A percentile compares a stretch with the other conserved stretches of the same genome.
Conservation (phyloP, 1,139 yeast genomes). For the Saccharomyces hybrid region DNA sequence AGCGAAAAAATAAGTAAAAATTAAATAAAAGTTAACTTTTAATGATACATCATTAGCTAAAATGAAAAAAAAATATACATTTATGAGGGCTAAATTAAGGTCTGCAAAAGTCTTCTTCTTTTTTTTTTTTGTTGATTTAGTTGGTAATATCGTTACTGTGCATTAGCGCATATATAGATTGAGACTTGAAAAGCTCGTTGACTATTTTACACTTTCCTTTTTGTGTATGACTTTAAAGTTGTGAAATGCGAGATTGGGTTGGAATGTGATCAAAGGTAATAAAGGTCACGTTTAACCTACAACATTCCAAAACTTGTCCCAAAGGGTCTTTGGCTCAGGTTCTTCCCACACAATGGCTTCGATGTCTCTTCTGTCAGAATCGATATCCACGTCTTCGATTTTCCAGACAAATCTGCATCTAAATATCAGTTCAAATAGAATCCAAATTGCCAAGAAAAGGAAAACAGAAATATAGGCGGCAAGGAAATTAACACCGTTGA, state of each 20-base stretch:
- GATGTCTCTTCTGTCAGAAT: slow-evolving; percentile 52
- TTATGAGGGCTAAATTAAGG: not conserved
- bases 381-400: slow-evolving; percentile 54
- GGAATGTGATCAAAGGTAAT: slow-evolving; percentile 1
- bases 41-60: not conserved
- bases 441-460: slow-evolving; percentile 42
- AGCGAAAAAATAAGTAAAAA: not conserved
- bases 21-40: not conserved
- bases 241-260: not conserved
- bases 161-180: not conserved
- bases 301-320: slow-evolving; percentile 7
- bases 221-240: not conserved
- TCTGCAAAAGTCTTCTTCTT: not conserved
- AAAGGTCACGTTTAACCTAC: not conserved
- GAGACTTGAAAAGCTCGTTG: not conserved
- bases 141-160: not conserved
- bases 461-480: slow-evolving; percentile 56
- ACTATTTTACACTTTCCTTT: not conserved
- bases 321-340: slow-evolving; percentile 3
- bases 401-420: slow-evolving; percentile 36
- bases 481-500: slow-evolving; percentile 44
- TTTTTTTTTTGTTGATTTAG: not conserved
- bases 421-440: slow-evolving; percentile 45
- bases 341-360: slow-evolving; percentile 6
- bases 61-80: not conserved